Evolutionary conservation across 2,329 filamentous ascomycete genomes (phyloP).

Genomic region (Pyrenophora seminiperda): DNA sequence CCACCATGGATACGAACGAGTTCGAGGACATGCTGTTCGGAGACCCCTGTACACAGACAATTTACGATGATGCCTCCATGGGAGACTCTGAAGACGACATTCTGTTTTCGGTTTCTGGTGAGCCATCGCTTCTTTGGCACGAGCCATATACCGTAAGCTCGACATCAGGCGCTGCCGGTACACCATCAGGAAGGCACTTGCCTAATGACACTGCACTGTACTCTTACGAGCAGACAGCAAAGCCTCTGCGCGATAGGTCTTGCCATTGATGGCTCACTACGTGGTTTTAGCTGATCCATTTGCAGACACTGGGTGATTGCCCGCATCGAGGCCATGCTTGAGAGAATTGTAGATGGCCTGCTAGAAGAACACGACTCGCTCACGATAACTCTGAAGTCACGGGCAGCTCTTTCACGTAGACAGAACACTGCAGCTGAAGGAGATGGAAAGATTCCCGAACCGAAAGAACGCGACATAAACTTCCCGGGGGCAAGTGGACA

Average conservation of each 20-base stretch:
- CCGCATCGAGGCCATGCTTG: slow-evolving; percentile 63
- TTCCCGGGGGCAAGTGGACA: slow-evolving; percentile 62
- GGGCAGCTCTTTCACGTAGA: slow-evolving; percentile 30
- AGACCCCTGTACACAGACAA: slow-evolving; percentile 20
- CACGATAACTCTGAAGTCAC: slow-evolving; percentile 55
- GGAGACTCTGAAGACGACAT: slow-evolving; percentile 31
- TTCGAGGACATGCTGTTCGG: slow-evolving; percentile 43
- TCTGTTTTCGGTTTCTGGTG: slow-evolving; percentile 20
- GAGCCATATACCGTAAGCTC: background rate
- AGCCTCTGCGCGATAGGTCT: slow-evolving; percentile 22
- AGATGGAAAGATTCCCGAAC: slow-evolving; percentile 13
- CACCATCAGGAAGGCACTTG: background rate
- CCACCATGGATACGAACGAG: slow-evolving; percentile 28
- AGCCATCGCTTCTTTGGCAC: slow-evolving; percentile 13
- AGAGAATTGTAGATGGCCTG: slow-evolving; percentile 58
- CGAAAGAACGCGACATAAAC: slow-evolving; percentile 39
- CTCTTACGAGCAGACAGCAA: background rate
- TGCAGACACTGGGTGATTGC: slow-evolving; percentile 51
- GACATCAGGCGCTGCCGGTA: background rate
- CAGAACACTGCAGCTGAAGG: slow-evolving; percentile 8
- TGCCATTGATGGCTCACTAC: background rate
- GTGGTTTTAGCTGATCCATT: slow-evolving; percentile 7
- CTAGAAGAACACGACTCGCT: slow-evolving; percentile 55
- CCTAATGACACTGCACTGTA: background rate
- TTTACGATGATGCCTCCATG: slow-evolving; percentile 16